These are phyloP conservation scores for Botrytis tulipae DNA, from an alignment of 2,329 filamentous ascomycete species.

Conservation along the genomic window DNA sequence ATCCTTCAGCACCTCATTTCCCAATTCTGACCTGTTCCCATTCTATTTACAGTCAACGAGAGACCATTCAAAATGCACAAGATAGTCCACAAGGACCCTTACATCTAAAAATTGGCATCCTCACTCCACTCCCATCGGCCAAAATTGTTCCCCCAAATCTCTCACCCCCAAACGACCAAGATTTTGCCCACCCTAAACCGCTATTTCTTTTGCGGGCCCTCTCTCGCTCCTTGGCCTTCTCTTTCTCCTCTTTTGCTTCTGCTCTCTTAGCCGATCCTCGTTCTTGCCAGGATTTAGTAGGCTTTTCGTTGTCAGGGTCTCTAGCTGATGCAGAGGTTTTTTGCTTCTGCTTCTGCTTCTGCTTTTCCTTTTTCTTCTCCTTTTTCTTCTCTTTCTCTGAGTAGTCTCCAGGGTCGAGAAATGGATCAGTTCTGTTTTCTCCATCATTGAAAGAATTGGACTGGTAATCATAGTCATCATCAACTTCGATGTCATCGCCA, in stretches of 20 bases:
- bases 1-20: neutral
- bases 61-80: neutral
- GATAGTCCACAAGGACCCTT: constrained; percentile 9
- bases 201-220: constrained; percentile 11
- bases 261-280: neutral
- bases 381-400: neutral
- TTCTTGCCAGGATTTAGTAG: neutral
- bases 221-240: constrained; percentile 1
- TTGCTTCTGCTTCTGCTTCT: neutral
- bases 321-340: neutral
- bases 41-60: neutral
- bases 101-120: constrained; percentile 15
- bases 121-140: constrained; percentile 12
- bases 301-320: neutral
- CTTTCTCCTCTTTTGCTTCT: neutral
- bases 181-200: constrained; percentile 14
- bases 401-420: neutral
- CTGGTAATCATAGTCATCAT: neutral
- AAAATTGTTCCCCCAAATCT: constrained; percentile 9
- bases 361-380: too few species aligned
- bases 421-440: neutral
- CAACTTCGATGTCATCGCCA: neutral
- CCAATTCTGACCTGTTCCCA: neutral
- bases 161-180: constrained; percentile 18
- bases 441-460: neutral